Percentiles rank a stretch among this genome's conserved stretches.
These are phyloP conservation scores for Aspergillus brasiliensis DNA, from an alignment of 2,329 filamentous ascomycete species.

Conservation along the genomic window DNA sequence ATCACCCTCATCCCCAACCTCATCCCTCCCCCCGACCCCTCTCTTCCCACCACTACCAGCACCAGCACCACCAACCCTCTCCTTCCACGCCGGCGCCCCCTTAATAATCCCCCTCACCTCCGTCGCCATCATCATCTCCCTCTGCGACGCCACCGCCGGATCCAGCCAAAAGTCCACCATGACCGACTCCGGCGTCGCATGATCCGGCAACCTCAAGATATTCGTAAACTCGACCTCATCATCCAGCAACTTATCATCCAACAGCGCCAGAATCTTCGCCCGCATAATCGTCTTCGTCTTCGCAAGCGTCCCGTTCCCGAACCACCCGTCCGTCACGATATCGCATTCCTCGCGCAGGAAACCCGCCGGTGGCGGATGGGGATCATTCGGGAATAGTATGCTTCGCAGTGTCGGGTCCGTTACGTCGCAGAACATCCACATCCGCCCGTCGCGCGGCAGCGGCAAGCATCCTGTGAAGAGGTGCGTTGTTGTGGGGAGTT, in stretches of 20 bases:
- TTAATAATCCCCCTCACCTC: slow-evolving; percentile 41
- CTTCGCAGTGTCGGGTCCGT: slow-evolving; percentile 72
- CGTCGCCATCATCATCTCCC: slow-evolving; percentile 35
- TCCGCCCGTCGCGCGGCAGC: slow-evolving; percentile 77
- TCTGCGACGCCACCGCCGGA: slow-evolving; percentile 19
- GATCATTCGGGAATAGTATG: slow-evolving; percentile 67
- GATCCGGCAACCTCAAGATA: slow-evolving; percentile 43
- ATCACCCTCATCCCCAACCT: slow-evolving; percentile 8
- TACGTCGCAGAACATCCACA: slow-evolving; percentile 94
- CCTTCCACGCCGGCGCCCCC: slow-evolving; percentile 33
- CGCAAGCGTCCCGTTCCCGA: slow-evolving; percentile 74
- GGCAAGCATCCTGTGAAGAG: slow-evolving; percentile 75
- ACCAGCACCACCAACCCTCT: not conserved
- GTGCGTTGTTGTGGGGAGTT: slow-evolving; percentile 50
- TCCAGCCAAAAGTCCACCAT: slow-evolving; percentile 29
- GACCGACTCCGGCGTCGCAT: slow-evolving; percentile 28
- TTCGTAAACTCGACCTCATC: slow-evolving; percentile 39
- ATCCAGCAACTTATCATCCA: slow-evolving; percentile 39
- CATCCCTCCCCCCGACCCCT: slow-evolving; percentile 6
- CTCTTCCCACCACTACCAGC: not conserved
- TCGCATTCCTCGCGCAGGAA: slow-evolving; percentile 63
- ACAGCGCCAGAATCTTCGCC: slow-evolving; percentile 73
- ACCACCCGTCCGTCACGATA: slow-evolving; percentile 74
- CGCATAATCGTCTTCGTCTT: slow-evolving; percentile 89
- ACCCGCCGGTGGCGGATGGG: slow-evolving; percentile 51